phyloP scores from a whole-genome alignment of 2,329 filamentous ascomycete species.

The Raffaelea albimanens region DNA sequence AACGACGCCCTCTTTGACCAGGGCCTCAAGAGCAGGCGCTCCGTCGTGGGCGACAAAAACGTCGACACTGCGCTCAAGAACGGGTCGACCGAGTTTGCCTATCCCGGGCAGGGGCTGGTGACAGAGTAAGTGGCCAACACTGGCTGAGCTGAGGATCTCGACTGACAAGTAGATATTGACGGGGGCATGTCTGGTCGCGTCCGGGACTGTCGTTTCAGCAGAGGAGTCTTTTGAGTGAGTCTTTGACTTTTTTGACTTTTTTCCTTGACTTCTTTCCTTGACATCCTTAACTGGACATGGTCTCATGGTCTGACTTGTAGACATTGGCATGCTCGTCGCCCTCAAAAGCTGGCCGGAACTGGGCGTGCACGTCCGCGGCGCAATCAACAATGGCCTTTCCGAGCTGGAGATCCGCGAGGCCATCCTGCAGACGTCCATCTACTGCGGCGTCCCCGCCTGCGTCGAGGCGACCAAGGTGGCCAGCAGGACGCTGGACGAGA shows the following conservation, averaged over 20 bases:
- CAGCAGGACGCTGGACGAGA: slow-evolving; percentile 16
- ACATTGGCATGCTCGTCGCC: slow-evolving; percentile 55
- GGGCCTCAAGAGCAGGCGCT: slow-evolving; percentile 47
- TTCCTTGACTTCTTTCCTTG: too few species aligned
- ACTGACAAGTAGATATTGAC: too few species aligned
- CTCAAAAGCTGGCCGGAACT: slow-evolving; percentile 50
- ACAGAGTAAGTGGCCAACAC: slow-evolving; percentile 34
- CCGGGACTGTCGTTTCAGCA: too few species aligned
- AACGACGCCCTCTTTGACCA: slow-evolving; percentile 46
- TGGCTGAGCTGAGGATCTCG: neutral
- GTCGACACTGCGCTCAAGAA: slow-evolving; percentile 45
- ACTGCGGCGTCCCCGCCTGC: slow-evolving; percentile 30
- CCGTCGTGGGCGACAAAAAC: slow-evolving; percentile 49
- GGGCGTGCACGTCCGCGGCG: slow-evolving; percentile 50
- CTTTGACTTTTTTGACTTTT: too few species aligned
- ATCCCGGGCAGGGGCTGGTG: slow-evolving; percentile 50
- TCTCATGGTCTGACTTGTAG: slow-evolving; percentile 4
- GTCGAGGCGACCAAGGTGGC: slow-evolving; percentile 24
- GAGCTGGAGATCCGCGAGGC: slow-evolving; percentile 48
- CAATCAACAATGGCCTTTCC: slow-evolving; percentile 49
- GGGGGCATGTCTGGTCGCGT: too few species aligned
- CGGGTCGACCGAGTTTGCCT: slow-evolving; percentile 45
- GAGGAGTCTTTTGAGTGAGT: too few species aligned
- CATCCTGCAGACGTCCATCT: slow-evolving; percentile 31
- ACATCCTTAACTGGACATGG: too few species aligned